phyloP scores from a whole-genome alignment of 2,329 filamentous ascomycete species.

The Penicillium sp. region DNA sequence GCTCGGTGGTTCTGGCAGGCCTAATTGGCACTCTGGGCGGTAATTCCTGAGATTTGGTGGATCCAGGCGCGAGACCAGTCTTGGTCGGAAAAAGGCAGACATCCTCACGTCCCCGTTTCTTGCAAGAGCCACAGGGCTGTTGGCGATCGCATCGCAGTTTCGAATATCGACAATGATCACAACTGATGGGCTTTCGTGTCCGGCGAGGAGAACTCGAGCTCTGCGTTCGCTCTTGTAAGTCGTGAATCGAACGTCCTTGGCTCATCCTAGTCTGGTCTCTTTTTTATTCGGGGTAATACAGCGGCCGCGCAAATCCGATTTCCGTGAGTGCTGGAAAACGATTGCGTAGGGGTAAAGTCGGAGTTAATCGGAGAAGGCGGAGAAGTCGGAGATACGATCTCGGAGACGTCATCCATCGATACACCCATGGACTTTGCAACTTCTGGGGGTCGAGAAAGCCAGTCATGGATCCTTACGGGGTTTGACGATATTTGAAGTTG shows the following conservation, averaged over 20 bases:
- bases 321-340: neutral
- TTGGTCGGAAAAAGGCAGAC: neutral
- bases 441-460: too few species aligned
- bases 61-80: neutral
- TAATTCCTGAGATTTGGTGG: neutral
- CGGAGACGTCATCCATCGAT: too few species aligned
- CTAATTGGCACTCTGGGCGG: neutral
- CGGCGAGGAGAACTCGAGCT: neutral
- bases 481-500: too few species aligned
- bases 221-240: neutral
- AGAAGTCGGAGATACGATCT: neutral
- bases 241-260: neutral
- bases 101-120: neutral
- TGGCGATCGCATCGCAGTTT: constrained; percentile 5
- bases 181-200: constrained; percentile 3
- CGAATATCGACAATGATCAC: constrained; percentile 3
- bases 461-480: too few species aligned
- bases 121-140: constrained; percentile 5
- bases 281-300: neutral
- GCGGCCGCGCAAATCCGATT: neutral
- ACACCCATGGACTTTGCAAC: too few species aligned
- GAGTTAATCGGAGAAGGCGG: neutral
- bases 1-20: neutral
- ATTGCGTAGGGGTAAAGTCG: neutral
- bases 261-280: too few species aligned